Evolutionary conservation across 2,329 filamentous ascomycete genomes (phyloP).

Genomic region (Penicillium vulpinum): DNA sequence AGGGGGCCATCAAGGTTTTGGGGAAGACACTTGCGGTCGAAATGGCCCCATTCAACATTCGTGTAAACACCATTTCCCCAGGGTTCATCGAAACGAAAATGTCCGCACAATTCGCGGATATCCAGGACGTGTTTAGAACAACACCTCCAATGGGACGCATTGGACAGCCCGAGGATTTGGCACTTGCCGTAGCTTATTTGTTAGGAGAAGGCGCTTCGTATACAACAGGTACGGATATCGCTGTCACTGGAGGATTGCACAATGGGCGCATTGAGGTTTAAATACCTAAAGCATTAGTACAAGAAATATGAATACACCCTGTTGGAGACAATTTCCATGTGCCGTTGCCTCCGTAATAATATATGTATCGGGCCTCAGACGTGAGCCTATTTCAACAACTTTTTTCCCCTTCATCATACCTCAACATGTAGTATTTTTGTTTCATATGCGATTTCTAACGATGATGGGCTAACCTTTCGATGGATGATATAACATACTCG

Average conservation of each 20-base stretch:
- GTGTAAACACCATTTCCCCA: slow-evolving; percentile 44
- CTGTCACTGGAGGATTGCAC: slow-evolving; percentile 48
- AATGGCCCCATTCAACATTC: slow-evolving; percentile 38
- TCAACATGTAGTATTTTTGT: too few species aligned
- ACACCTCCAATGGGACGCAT: slow-evolving; percentile 33
- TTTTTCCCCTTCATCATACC: too few species aligned
- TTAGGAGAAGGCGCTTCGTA: slow-evolving; percentile 47
- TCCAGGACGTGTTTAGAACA: background rate
- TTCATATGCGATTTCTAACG: too few species aligned
- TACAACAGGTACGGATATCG: slow-evolving; percentile 49
- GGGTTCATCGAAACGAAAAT: slow-evolving; percentile 24
- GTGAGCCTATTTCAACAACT: too few species aligned
- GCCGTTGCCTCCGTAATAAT: too few species aligned
- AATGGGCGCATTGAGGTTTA: background rate
- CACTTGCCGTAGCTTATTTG: slow-evolving; percentile 46
- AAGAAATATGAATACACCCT: background rate
- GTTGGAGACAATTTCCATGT: too few species aligned
- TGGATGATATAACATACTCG: too few species aligned
- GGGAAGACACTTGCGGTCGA: slow-evolving; percentile 43
- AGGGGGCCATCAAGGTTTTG: slow-evolving; percentile 45
- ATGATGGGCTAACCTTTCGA: too few species aligned
- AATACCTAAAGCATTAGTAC: background rate
- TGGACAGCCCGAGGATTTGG: slow-evolving; percentile 44
- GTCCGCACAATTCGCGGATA: background rate
- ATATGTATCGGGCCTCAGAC: too few species aligned